Base-by-base conservation (phyloP, 129 eudicot species). In the Flaveria robusta region DNA sequence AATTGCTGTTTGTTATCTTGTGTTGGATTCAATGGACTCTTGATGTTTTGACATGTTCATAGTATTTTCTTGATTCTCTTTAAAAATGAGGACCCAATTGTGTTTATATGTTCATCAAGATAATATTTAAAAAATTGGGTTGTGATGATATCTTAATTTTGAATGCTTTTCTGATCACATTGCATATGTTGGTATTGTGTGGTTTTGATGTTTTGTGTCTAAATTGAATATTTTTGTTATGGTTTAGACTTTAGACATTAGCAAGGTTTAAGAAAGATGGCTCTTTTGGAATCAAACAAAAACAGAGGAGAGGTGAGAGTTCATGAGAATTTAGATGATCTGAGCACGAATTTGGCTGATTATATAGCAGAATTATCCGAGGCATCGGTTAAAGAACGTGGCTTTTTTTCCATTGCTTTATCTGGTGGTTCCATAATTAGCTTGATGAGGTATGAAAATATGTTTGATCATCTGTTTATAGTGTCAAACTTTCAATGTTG, bases 401-500 rank as follows among this genome's bases (percentile, higher is more conserved):
- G 98, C 6, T 85, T 81, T 77, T 93, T 93, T 66, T 80, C 96
- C 83, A 79, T 93, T 76, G 97, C 98, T 67, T 76, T 93, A 74
- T 90, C 98, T 20, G 97, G 98, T 71, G 98, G 98, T 77, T 93
- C 98, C 22, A 87, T 93, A 56, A 83, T 93, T 52, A 81, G 82
- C 86, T 88, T 93, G 74, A 83, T 90, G 88, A 79, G 89, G 97
- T 90, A 85, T 24, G 18, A 15, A 20, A 62, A 11, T 31, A 7
- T 66, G 27, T 75, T 50, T 41, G 66, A 39, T 75, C 62, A 54
- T 37, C 7, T 41, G 10, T 29, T 47, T 62, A 5, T 74, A 37
- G n/a, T 19, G 31, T 52, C 49, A 37, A 22, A 51, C 1, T 14
- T 55, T 34, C 26, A 0, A 55, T 24, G 39, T 49, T 70, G 11